A percentile compares a stretch with the other conserved stretches of the same genome.
Evolutionary conservation across 805 yeast genomes (phyloP).

Genomic region (Kodamaea restingae): DNA sequence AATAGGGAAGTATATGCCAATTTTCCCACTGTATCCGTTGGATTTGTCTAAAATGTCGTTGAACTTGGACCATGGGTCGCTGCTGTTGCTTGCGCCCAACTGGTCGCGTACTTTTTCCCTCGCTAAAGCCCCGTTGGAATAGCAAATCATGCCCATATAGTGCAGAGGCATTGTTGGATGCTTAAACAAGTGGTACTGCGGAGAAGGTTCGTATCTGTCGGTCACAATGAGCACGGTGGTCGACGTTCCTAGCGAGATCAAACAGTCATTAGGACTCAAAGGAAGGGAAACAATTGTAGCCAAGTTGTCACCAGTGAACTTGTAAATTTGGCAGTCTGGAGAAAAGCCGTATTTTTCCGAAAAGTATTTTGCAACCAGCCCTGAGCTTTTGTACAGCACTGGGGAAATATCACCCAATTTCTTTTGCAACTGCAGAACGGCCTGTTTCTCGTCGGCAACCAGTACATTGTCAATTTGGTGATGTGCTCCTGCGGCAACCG

Average conservation of each 20-base stretch:
- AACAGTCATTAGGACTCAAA: slow-evolving; percentile 65
- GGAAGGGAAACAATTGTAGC: slow-evolving; percentile 87
- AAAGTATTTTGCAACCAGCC: slow-evolving; percentile 58
- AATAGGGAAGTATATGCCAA: slow-evolving; percentile 82
- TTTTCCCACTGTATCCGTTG: slow-evolving; percentile 37
- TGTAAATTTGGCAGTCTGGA: slow-evolving; percentile 53
- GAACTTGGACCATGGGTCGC: slow-evolving; percentile 52
- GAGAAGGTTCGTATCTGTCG: slow-evolving; percentile 69
- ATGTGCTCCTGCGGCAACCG: slow-evolving; percentile 51
- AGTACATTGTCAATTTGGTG: slow-evolving; percentile 36
- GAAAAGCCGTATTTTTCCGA: slow-evolving; percentile 60
- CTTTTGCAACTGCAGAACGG: slow-evolving; percentile 31
- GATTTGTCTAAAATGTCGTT: slow-evolving; percentile 47
- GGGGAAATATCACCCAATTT: slow-evolving; percentile 55
- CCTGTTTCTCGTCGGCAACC: slow-evolving; percentile 2
- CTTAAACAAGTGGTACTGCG: slow-evolving; percentile 78
- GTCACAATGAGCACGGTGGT: slow-evolving; percentile 84
- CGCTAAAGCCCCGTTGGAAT: slow-evolving; percentile 86
- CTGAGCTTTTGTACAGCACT: slow-evolving; percentile 47
- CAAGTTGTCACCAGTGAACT: slow-evolving; percentile 88
- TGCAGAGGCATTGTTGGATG: slow-evolving; percentile 77
- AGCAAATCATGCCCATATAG: slow-evolving; percentile 94
- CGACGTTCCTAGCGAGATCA: slow-evolving; percentile 86
- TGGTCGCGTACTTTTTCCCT: slow-evolving; percentile 70
- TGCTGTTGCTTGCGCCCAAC: slow-evolving; percentile 12